Percentiles rank a stretch among this genome's conserved stretches.
phyloP scores from a whole-genome alignment of 1,139 yeast genomes.

The Pichia sp. region DNA sequence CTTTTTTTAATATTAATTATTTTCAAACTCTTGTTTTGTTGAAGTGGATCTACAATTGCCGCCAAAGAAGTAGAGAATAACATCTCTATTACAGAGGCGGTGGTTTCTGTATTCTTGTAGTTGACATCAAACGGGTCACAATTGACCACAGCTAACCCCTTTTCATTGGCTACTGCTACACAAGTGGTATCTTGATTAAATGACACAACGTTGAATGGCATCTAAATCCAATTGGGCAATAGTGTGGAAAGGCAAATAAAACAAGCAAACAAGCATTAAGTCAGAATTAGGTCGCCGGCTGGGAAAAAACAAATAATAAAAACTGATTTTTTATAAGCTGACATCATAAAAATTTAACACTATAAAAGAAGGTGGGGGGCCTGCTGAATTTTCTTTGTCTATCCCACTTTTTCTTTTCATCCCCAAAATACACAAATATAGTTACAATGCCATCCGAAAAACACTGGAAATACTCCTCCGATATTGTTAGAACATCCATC shows the following conservation, averaged over 20 bases:
- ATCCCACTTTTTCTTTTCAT: neutral
- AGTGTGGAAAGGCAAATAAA: neutral
- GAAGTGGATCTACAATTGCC: conserved; percentile 66
- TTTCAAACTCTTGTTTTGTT: conserved; percentile 37
- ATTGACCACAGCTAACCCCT: conserved; percentile 78
- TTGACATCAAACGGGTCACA: conserved; percentile 89
- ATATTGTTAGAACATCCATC: conserved; percentile 59
- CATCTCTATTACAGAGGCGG: conserved; percentile 81
- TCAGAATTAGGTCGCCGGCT: neutral
- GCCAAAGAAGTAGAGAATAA: conserved; percentile 80
- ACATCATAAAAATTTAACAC: neutral
- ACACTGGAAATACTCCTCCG: conserved; percentile 52
- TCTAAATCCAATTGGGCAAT: neutral
- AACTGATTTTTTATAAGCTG: neutral
- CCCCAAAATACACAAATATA: neutral
- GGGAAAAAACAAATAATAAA: no score
- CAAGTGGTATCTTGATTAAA: conserved; percentile 92
- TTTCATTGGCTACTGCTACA: conserved; percentile 70
- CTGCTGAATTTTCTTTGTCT: neutral
- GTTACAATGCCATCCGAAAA: conserved; percentile 26
- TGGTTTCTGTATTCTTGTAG: conserved; percentile 43
- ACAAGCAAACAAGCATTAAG: neutral
- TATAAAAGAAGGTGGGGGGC: neutral
- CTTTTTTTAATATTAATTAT: conserved; percentile 55
- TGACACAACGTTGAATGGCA: conserved; percentile 35